Evolutionary conservation across 2,329 filamentous ascomycete species (phyloP), one percentile per base, ranked within the genome.

Genomic region (Fonsecaea erecta): DNA sequence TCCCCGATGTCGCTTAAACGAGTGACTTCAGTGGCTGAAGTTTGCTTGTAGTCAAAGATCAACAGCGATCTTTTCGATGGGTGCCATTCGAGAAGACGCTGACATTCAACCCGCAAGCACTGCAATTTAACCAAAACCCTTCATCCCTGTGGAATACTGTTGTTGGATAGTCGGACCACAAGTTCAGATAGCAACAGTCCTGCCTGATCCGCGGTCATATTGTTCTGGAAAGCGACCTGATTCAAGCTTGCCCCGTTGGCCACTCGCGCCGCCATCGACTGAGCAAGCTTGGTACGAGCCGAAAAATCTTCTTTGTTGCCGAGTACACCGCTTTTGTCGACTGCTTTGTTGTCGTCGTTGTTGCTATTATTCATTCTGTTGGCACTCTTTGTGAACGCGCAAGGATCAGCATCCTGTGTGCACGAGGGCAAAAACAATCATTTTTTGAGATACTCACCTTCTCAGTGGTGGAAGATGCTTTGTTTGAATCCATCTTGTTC

Each of bases 141-240:
- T 32, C 30, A 32, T 4, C 9, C 30, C 30, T 9, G 30, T 32
- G 30, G 9, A 9, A 32, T 32, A 9, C 32, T 34, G 3, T 11
- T 9, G 6, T 11, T 2, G 12, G 32, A 34, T 12, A 3, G 11
- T 7, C n/a, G 40, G 9, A 24, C 8, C 6, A 8, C 40, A 46
- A 46, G 6, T 24, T 46, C 40, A 24, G 40, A 21, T 3, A 46
- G 21, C 8, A 46, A 24, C 40, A 7, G 40, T 12, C 40, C 40
- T 46, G 37, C 35, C 26, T 58, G 55, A 11, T 58, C 55, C 16
- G 11, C 30, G 9, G 55, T 58, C 55, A 58, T 58, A 43, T 46
- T 58, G 35, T 40, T 18, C 18, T 58, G 34, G 21, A 18, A 30
- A 5, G 35, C 35, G 24, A 58, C 14, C 35, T 37, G 37, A n/a